Evolutionary conservation across 1,284 basidiomycete genomes (phyloP).

Genomic region (Sporisorium exsertum): DNA sequence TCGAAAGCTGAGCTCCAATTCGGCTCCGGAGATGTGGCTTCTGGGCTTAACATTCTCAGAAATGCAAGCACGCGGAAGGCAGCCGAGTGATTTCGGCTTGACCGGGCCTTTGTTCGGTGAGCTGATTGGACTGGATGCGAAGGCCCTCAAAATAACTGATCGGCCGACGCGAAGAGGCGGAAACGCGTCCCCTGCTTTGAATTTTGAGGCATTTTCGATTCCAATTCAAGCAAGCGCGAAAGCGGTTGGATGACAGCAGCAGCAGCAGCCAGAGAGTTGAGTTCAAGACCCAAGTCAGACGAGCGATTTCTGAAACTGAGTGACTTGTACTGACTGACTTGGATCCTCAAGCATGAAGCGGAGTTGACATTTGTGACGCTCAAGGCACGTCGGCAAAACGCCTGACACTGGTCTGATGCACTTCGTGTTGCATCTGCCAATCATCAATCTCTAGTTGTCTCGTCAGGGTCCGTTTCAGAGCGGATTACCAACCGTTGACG

Average conservation of each 20-base stretch:
- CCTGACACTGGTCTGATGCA: not conserved
- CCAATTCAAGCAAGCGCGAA: not conserved
- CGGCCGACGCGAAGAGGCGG: not conserved
- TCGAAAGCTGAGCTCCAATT: slow-evolving; percentile 21
- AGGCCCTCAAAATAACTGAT: slow-evolving; percentile 22
- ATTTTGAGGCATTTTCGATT: slow-evolving; percentile 9
- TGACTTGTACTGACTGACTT: no score
- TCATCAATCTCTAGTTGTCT: slow-evolving; percentile 11
- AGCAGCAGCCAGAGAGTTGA: not conserved
- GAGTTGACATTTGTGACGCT: slow-evolving; percentile 15
- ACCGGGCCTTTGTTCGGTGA: no score
- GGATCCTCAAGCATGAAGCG: slow-evolving; percentile 1
- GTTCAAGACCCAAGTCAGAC: slow-evolving; percentile 3
- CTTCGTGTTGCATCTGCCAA: slow-evolving; percentile 6
- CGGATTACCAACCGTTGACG: not conserved
- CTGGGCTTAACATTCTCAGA: not conserved
- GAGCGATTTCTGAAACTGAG: not conserved
- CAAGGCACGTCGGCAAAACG: not conserved
- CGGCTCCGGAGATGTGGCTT: slow-evolving; percentile 27
- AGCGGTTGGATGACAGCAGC: not conserved
- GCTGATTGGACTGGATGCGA: not conserved
- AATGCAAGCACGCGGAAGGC: slow-evolving; percentile 11
- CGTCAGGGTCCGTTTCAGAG: slow-evolving; percentile 28
- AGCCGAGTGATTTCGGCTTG: not conserved
- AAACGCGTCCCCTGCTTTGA: not conserved